Base-by-base conservation (phyloP, 305 asterid genomes). In the Fraxinus latifolia region DNA sequence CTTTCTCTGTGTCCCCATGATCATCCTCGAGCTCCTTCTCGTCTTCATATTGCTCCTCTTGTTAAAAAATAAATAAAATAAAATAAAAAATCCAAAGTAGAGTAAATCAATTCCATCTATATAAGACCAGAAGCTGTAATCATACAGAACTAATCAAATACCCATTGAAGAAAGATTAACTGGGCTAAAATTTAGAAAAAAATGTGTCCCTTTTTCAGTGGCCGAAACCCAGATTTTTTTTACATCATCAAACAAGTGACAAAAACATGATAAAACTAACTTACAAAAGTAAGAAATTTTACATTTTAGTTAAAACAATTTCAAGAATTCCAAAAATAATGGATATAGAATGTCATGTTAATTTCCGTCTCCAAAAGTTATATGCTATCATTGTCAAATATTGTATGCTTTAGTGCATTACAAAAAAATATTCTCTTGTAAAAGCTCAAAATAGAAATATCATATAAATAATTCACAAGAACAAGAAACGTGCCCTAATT, bases 31-130 rank as follows among this genome's bases (percentile, higher is more conserved):
- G 87, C 2, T 89, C 89, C 0, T 86, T 87, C 5, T 83, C 90
- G 0, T 86, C 92, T 6, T 70, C 87, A 3, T 83, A 90, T 11
- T 81, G 91, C 65, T 81, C 90, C 70, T 86, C 93, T 85, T 39
- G 50, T 39, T 12, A 58, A 44, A 39, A 79, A 12, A 5, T 2
- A 11, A 44, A 2, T 2, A 11, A 12, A 11, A 42, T 1, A 7
- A 37, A 37, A 37, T 37, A 12, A 47, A 37, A 47, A 2, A 4
- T 58, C 60, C 32, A 79, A 81, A 42, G 15, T 9, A 76, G 47
- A 47, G 33, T 19, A 72, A 76, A 47, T 33, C 31, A 27, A 68
- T 34, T 60, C 14, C 34, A 68, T 29, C 74, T 11, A 14, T 68
- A 11, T 68, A 27, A 68, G 74, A 29, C 3, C 74, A 68, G 74